phyloP scores from a whole-genome alignment of 805 yeast genomes.

The Barnettozyma populi region DNA sequence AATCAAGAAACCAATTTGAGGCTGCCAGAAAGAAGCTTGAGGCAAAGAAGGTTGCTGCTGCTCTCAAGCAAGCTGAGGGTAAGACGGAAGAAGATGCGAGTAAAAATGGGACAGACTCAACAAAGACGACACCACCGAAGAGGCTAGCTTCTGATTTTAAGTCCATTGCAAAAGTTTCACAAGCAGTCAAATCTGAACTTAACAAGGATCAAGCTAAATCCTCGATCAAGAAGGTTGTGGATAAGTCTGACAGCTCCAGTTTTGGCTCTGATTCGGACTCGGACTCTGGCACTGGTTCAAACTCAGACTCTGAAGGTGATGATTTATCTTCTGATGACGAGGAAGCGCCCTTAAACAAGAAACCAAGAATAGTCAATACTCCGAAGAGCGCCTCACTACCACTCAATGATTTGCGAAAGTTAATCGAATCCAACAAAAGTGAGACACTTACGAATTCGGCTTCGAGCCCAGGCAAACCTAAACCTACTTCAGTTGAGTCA shows the following conservation, averaged over 20 bases:
- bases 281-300: constrained; percentile 10
- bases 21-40: constrained; percentile 8
- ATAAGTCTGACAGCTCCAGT: not conserved
- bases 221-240: not conserved
- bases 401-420: constrained; percentile 13
- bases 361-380: constrained; percentile 42
- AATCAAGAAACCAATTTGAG: constrained; percentile 2
- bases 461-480: constrained; percentile 11
- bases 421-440: constrained; percentile 10
- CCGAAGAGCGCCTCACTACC: constrained; percentile 32
- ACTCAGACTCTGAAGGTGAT: constrained; percentile 15
- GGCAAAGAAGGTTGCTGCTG: not conserved
- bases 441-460: constrained; percentile 11
- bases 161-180: not conserved
- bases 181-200: not conserved
- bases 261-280: constrained; percentile 2
- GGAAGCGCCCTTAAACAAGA: constrained; percentile 25
- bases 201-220: not conserved
- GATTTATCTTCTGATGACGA: constrained; percentile 25
- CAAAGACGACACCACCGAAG: not conserved
- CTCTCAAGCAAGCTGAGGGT: not conserved
- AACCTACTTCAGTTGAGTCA: not conserved
- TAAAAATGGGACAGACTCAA: not conserved
- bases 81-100: not conserved
- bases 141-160: not conserved